phyloP scores from a whole-genome alignment of 2,329 filamentous ascomycete species.

The Colletotrichum zoysiae region DNA sequence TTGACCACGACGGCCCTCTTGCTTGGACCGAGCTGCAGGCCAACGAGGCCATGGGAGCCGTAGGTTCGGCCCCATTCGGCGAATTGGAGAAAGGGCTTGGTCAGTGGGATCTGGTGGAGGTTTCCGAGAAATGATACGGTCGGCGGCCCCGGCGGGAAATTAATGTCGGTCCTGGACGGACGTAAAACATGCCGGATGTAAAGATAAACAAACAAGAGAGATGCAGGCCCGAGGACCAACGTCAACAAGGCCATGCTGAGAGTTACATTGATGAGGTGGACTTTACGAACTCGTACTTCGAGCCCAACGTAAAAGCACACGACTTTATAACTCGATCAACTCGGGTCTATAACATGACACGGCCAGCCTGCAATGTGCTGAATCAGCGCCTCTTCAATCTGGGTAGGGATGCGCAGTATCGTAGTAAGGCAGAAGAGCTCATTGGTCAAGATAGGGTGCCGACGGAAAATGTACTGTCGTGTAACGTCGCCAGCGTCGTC shows the following conservation, averaged over 20 bases:
- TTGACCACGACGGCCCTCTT: conserved; percentile 51
- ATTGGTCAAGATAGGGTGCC: background rate
- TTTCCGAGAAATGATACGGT: conserved; percentile 46
- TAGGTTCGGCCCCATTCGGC: conserved; percentile 51
- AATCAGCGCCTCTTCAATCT: background rate
- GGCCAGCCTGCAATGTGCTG: background rate
- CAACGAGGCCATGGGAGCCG: conserved; percentile 48
- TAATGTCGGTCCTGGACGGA: background rate
- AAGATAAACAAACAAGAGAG: background rate
- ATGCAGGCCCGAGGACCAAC: background rate
- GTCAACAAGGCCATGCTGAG: background rate
- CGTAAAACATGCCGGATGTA: background rate
- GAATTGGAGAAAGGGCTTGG: conserved; percentile 46
- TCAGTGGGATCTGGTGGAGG: conserved; percentile 45
- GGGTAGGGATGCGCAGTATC: background rate
- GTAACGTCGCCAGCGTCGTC: background rate
- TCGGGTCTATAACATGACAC: background rate
- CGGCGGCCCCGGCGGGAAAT: conserved; percentile 45
- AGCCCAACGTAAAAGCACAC: background rate
- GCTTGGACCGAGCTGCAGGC: conserved; percentile 47
- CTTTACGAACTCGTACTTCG: background rate
- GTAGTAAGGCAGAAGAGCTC: background rate
- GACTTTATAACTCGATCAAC: background rate
- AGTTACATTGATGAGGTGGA: no score
- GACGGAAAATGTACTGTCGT: background rate